phyloP scores from a whole-genome alignment of 306 rosid species.

The apple (Malus domestica) region DNA sequence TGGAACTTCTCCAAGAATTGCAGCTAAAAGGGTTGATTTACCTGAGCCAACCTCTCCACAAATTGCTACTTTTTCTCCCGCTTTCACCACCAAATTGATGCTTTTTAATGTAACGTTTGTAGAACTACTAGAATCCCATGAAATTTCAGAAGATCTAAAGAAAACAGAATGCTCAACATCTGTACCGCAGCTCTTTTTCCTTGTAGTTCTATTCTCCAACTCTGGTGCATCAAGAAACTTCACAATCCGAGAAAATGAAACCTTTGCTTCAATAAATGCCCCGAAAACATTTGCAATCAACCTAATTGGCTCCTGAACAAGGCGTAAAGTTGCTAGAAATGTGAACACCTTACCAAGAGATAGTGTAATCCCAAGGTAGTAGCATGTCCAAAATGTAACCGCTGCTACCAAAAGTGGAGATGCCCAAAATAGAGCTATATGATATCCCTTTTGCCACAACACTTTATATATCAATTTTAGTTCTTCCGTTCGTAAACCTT shows the following conservation, averaged over 20 bases:
- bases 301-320: slow-evolving; percentile 29
- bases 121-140: slow-evolving; percentile 17
- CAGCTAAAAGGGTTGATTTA: slow-evolving; percentile 29
- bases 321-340: slow-evolving; percentile 24
- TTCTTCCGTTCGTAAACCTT: slow-evolving; percentile 20
- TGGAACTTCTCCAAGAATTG: slow-evolving; percentile 30
- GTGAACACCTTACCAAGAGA: slow-evolving; percentile 18
- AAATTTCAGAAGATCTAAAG: slow-evolving; percentile 7
- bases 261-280: slow-evolving; percentile 25
- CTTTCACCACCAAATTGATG: slow-evolving; percentile 13
- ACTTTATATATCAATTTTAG: slow-evolving; percentile 1
- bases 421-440: slow-evolving; percentile 19
- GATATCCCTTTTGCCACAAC: slow-evolving; percentile 8
- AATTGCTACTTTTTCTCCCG: slow-evolving; percentile 25
- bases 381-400: slow-evolving; percentile 29
- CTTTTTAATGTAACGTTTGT: slow-evolving; percentile 12
- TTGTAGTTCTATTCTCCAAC: slow-evolving; percentile 7
- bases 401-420: slow-evolving; percentile 22
- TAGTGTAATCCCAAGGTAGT: slow-evolving; percentile 18
- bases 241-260: slow-evolving; percentile 19
- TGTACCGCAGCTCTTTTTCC: not conserved
- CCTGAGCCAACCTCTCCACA: slow-evolving; percentile 34
- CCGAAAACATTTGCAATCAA: slow-evolving; percentile 20
- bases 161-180: slow-evolving; percentile 11
- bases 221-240: slow-evolving; percentile 25